Evolutionary conservation across 139 green algal genomes (phyloP), one percentile per base, ranked within the genome.

Genomic region (Yamagishiella unicocca): DNA sequence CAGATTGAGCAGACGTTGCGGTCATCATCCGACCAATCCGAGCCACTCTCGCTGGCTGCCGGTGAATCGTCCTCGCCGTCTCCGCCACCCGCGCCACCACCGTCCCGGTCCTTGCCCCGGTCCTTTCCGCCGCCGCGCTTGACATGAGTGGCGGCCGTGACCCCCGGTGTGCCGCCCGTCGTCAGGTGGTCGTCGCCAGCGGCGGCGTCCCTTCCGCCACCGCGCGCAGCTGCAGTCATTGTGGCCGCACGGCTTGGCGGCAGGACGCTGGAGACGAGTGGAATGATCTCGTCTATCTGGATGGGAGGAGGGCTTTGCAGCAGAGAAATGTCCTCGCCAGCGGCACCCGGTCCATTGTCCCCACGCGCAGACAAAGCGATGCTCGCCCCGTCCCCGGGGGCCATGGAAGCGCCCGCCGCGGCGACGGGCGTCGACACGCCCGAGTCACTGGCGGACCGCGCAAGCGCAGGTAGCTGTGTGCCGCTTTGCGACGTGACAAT

Each of bases 1-100:
- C 91, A 94, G 50, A 94, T 94, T 24, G 80, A 73, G 66, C 91
- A 94, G 33, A 92, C 81, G 31, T 58, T 82, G 29, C 80, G 38
- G 37, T 92, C 91, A 24, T 91, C 66, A 21, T 91, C 88, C 10
- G 67, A 81, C 82, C 82, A 87, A 35, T 87, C 82, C 0, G 46
- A 72, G 3, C 82, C 67, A 67, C 82, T 87, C 33, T 87, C 82
- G 45, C 62, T 78, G 22, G 64, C 80, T 2, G 62, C 80, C 2
- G 80, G 80, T 9, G 80, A 54, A 64, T 86, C 80, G 43, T 86
- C 80, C 19, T 43, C 77, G 38, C 78, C 55, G 66, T 53, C 81
- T 25, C 58, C 78, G 14, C 17, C 66, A 40, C 46, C 82, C 5
- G 29, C 67, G n/a, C 38, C 81, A 5, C 29, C 81, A 12, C 31